Evolutionary conservation across 108 stramenopile species (phyloP).

Genomic region (Nitzschia palea): DNA sequence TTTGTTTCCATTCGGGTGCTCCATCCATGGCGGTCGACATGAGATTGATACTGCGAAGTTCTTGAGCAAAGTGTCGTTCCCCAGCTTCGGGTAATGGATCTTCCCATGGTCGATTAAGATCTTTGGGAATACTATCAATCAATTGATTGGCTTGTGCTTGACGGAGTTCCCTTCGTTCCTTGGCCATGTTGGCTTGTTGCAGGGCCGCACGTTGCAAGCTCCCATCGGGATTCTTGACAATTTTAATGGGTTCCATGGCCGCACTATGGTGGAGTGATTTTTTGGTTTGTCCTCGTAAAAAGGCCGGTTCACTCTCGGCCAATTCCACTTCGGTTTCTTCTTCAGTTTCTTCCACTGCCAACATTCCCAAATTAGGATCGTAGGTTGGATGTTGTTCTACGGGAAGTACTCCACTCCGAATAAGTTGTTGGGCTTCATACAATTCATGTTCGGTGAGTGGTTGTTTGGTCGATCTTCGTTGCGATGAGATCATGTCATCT

Average conservation of each 20-base stretch:
- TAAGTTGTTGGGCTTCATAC: constrained; percentile 96
- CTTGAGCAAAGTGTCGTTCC: constrained; percentile 97
- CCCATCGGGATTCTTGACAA: constrained; percentile 99
- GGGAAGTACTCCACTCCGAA: constrained; percentile 94
- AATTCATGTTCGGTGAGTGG: constrained; percentile 95
- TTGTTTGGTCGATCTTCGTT: constrained; percentile 57
- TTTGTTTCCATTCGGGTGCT: constrained; percentile 97
- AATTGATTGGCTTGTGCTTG: constrained; percentile 95
- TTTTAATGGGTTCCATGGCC: constrained; percentile 83
- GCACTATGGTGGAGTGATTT: constrained; percentile 48
- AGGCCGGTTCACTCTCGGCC: constrained; percentile 95
- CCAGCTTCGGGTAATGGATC: constrained; percentile 98
- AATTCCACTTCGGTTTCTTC: constrained; percentile 96
- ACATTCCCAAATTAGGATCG: constrained; percentile 91
- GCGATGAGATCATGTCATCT: constrained; percentile 50
- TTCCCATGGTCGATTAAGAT: constrained; percentile 97
- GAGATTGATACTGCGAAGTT: constrained; percentile 90
- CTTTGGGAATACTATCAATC: constrained; percentile 98
- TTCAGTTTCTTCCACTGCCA: constrained; percentile 92
- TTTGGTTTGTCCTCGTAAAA: constrained; percentile 92
- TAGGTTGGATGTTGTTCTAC: constrained; percentile 96
- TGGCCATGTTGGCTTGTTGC: constrained; percentile 90
- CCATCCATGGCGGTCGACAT: constrained; percentile 80
- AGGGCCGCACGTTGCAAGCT: constrained; percentile 95
- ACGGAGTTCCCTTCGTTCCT: constrained; percentile 95